Conservation (phyloP, 2,329 filamentous ascomycete genomes). For the Penicillium occitanis region DNA sequence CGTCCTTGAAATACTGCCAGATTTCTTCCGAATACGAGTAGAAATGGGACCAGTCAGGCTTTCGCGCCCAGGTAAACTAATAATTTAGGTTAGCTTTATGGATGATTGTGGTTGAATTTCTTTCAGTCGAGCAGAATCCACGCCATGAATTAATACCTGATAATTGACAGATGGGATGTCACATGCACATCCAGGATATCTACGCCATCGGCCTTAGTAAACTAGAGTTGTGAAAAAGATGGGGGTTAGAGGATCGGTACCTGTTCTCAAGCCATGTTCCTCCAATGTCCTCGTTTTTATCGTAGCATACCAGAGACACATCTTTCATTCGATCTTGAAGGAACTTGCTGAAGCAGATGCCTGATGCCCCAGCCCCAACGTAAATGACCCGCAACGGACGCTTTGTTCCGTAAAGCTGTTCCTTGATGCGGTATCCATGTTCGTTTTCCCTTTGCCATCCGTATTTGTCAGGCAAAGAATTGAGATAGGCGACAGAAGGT, state of each 20-base stretch:
- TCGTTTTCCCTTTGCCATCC: too few species aligned
- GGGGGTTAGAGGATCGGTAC: too few species aligned
- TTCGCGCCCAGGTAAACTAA: not conserved
- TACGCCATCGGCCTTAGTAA: too few species aligned
- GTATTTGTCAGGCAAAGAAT: too few species aligned
- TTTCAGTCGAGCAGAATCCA: too few species aligned
- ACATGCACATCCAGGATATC: slow-evolving; percentile 12
- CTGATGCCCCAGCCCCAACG: not conserved
- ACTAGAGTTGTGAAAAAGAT: too few species aligned
- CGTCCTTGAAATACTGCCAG: slow-evolving; percentile 7
- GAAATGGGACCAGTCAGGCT: slow-evolving; percentile 6
- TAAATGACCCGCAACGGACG: not conserved
- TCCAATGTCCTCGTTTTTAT: slow-evolving; percentile 9
- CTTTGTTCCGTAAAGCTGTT: not conserved
- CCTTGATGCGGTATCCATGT: too few species aligned
- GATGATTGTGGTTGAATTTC: too few species aligned
- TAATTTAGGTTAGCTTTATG: too few species aligned
- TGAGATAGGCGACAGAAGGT: too few species aligned
- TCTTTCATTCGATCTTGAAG: not conserved
- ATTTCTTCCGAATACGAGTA: slow-evolving; percentile 8
- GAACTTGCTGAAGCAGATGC: not conserved
- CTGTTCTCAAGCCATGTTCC: slow-evolving; percentile 17
- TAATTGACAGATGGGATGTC: slow-evolving; percentile 14
- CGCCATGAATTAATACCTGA: not conserved
- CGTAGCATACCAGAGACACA: not conserved